phyloP scores from a whole-genome alignment of 225 moss, liverwort and hornwort species.

The Polytrichum formosum region DNA sequence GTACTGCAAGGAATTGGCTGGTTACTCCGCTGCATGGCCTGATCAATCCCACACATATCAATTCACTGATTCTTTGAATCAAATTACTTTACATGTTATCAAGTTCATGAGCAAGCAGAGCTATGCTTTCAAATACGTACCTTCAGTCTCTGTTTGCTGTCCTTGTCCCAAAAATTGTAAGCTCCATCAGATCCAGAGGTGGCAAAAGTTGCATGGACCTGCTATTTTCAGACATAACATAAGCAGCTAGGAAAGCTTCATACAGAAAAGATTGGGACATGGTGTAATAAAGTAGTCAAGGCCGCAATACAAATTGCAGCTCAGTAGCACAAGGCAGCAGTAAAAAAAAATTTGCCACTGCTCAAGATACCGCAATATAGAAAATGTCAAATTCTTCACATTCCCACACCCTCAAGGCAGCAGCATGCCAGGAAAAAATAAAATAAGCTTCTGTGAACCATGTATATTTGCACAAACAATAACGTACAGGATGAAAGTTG shows the following conservation, averaged over 20 bases:
- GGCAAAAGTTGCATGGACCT: slow-evolving; percentile 99
- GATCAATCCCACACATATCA: slow-evolving; percentile 10
- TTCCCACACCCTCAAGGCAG: not conserved
- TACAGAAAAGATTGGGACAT: not conserved
- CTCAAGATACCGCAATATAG: too few relatives aligned
- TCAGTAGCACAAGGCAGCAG: too few relatives aligned
- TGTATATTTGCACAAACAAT: slow-evolving; percentile 6
- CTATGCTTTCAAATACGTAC: slow-evolving; percentile 16
- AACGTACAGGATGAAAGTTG: slow-evolving; percentile 94
- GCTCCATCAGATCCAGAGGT: slow-evolving; percentile 99
- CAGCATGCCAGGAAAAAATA: too few relatives aligned
- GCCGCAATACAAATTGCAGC: not conserved
- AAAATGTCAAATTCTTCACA: too few relatives aligned
- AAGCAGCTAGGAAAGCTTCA: slow-evolving; percentile 13
- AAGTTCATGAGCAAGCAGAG: too few relatives aligned
- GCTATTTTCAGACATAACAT: slow-evolving; percentile 49
- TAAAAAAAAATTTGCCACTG: too few relatives aligned
- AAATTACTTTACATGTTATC: too few relatives aligned
- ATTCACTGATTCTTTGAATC: too few relatives aligned
- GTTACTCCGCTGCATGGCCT: slow-evolving; percentile 92
- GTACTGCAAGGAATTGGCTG: slow-evolving; percentile 93
- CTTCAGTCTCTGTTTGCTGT: slow-evolving; percentile 97
- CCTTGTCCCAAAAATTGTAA: slow-evolving; percentile 99
- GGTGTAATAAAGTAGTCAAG: not conserved
- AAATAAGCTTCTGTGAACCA: too few relatives aligned